A percentile compares a stretch with the other conserved stretches of the same genome.
phyloP scores from a whole-genome alignment of 495 filamentous ascomycete species.

The Penicillium canescens region DNA sequence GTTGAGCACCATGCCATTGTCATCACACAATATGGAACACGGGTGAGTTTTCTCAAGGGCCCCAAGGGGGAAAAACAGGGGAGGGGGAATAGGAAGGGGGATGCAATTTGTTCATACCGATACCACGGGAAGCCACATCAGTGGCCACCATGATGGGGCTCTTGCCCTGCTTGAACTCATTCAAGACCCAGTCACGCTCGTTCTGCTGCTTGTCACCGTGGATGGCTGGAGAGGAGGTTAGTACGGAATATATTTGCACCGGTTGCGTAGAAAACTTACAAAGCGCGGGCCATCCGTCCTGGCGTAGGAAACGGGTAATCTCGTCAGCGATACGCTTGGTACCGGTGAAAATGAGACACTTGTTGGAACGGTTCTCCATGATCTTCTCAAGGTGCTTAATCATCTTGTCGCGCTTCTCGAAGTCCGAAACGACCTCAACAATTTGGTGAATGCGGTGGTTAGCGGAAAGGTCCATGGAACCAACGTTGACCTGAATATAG shows the following conservation, averaged over 20 bases:
- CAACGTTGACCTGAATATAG: conserved; percentile 99
- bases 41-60: conserved; percentile 39
- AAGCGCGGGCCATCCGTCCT: conserved; percentile 98
- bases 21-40: conserved; percentile 63
- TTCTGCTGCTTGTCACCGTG: conserved; percentile 99
- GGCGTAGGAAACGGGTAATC: conserved; percentile 96
- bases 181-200: conserved; percentile 98
- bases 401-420: conserved; percentile 97
- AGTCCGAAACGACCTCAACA: conserved; percentile 91
- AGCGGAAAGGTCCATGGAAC: conserved; percentile 93
- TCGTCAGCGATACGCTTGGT: conserved; percentile 99
- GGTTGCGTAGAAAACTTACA: conserved; percentile 59
- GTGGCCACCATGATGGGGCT: conserved; percentile 92
- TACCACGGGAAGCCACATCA: conserved; percentile 95
- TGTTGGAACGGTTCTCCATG: conserved; percentile 94
- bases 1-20: conserved; percentile 80
- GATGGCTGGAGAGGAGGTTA: conserved; percentile 69
- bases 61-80: conserved; percentile 30
- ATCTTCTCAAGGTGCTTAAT: conserved; percentile 97
- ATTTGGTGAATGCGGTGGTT: conserved; percentile 98
- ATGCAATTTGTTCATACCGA: conserved; percentile 90
- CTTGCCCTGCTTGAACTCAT: conserved; percentile 97
- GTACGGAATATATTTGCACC: conserved; percentile 15
- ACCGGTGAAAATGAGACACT: conserved; percentile 93
- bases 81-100: conserved; percentile 44